Conservation (phyloP, 2,329 filamentous ascomycete species). For the Zalaria obscura region DNA sequence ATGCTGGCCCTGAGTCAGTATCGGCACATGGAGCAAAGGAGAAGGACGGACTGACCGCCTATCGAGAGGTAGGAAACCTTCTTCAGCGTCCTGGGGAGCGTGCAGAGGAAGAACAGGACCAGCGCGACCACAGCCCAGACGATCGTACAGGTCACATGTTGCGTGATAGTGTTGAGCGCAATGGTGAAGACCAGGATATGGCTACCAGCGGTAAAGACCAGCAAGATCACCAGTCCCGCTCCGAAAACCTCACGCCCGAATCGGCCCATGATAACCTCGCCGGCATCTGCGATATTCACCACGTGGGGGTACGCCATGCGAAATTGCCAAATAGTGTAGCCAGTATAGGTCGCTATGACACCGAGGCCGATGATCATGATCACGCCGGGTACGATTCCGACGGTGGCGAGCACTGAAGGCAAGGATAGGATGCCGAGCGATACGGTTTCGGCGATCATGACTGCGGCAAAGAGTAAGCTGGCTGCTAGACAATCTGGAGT, state of each 20-base stretch:
- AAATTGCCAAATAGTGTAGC: constrained; percentile 46
- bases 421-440: constrained; percentile 42
- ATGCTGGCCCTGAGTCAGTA: constrained; percentile 20
- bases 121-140: constrained; percentile 48
- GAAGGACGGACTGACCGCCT: constrained; percentile 24
- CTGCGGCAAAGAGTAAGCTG: constrained; percentile 5
- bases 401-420: constrained; percentile 35
- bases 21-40: too few species aligned
- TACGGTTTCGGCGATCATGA: constrained; percentile 46
- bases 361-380: constrained; percentile 41
- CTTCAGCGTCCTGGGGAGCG: constrained; percentile 48
- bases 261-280: constrained; percentile 41
- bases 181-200: constrained; percentile 60
- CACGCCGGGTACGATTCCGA: constrained; percentile 40
- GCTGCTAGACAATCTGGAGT: constrained; percentile 40
- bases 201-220: constrained; percentile 55
- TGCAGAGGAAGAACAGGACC: constrained; percentile 42
- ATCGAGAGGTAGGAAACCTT: constrained; percentile 51
- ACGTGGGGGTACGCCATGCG: constrained; percentile 37
- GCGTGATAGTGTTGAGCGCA: constrained; percentile 51
- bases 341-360: constrained; percentile 41
- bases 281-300: constrained; percentile 53
- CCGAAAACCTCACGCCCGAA: constrained; percentile 52
- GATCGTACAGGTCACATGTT: constrained; percentile 49
- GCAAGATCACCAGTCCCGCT: constrained; percentile 47